Conservation (phyloP, 306 rosid genomes). For the Luffa acutangula region DNA sequence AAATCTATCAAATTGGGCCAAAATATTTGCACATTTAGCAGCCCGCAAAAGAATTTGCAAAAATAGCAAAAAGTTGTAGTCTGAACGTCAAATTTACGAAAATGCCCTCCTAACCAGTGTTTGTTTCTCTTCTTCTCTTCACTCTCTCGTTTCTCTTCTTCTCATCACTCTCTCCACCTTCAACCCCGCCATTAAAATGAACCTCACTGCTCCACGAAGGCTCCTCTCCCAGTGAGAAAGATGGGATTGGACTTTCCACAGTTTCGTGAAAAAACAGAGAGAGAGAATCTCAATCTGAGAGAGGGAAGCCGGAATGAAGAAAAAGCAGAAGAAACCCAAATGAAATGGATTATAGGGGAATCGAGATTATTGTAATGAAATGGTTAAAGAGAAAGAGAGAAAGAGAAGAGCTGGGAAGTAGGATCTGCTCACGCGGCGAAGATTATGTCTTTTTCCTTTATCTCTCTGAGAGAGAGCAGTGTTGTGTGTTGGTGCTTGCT, state of each 20-base stretch:
- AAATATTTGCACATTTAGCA: no score
- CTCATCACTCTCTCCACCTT: no score
- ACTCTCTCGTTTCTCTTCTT: no score
- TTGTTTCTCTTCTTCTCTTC: no score
- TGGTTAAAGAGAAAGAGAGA: neutral
- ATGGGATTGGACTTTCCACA: neutral
- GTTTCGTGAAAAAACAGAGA: neutral
- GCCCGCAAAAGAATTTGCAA: no score
- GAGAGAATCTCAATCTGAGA: neutral
- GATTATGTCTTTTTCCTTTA: neutral
- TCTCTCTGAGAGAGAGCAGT: neutral
- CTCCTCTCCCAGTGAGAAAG: neutral
- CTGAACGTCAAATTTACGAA: no score
- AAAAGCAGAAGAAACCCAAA: neutral
- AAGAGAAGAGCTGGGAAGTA: constrained; percentile 1
- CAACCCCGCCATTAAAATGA: no score
- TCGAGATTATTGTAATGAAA: neutral
- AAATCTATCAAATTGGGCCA: no score
- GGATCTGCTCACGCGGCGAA: constrained; percentile 13
- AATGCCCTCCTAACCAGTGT: no score
- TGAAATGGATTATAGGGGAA: neutral
- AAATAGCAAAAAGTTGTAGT: no score
- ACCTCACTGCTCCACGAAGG: no score
- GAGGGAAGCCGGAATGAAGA: no score
- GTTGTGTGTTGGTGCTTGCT: neutral